Evolutionary conservation across 768 basidiomycete species (phyloP).

Genomic region (Saitozyma sp.): DNA sequence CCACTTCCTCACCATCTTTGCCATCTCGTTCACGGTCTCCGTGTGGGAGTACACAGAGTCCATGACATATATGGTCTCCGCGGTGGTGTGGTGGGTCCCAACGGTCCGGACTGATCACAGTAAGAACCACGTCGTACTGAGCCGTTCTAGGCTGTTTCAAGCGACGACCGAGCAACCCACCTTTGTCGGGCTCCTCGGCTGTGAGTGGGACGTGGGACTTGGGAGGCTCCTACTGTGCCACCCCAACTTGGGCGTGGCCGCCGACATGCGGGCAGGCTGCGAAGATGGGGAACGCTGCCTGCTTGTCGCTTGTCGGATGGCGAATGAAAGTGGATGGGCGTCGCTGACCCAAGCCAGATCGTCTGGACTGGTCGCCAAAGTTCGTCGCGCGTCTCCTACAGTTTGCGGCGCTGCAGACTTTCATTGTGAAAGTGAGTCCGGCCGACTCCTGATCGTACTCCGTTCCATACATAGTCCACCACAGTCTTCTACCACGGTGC

Average conservation of each 20-base stretch:
- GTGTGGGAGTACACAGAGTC: conserved; percentile 31
- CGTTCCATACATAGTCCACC: too few species aligned
- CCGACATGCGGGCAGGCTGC: too few species aligned
- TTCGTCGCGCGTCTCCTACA: conserved; percentile 19
- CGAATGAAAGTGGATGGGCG: neutral
- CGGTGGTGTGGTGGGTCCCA: conserved; percentile 27
- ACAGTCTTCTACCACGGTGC: too few species aligned
- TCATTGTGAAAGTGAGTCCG: conserved; percentile 30
- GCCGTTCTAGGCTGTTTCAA: conserved; percentile 29
- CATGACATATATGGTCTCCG: conserved; percentile 22
- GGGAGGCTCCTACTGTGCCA: neutral
- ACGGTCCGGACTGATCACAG: neutral
- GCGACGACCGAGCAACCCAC: conserved; percentile 39
- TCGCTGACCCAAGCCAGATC: conserved; percentile 15
- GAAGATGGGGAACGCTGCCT: too few species aligned
- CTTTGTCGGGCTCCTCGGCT: conserved; percentile 33
- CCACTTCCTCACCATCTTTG: conserved; percentile 35
- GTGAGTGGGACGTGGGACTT: conserved; percentile 16
- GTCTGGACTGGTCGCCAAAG: conserved; percentile 25
- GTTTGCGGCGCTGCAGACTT: conserved; percentile 29
- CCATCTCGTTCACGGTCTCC: conserved; percentile 32
- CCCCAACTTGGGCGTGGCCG: too few species aligned
- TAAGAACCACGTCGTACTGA: neutral
- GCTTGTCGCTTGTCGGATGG: too few species aligned
- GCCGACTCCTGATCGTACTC: neutral